Evolutionary conservation across 345 rosid genomes (phyloP).

Genomic region (Pistacia atlantica): DNA sequence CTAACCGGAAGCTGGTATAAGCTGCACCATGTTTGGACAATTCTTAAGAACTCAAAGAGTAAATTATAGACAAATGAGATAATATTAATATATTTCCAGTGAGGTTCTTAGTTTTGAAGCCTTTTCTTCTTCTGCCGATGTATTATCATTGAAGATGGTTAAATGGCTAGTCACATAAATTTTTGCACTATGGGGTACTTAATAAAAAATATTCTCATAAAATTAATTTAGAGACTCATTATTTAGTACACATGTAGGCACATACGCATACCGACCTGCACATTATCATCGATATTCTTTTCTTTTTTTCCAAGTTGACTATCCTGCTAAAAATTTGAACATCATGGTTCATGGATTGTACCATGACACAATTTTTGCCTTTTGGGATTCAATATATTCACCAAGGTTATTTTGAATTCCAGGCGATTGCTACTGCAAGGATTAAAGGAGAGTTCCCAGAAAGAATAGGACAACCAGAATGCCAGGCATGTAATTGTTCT

Average conservation of each 20-base stretch:
- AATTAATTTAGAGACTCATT: no score
- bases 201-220: not conserved
- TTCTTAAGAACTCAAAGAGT: conserved; percentile 19
- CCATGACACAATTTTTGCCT: not conserved
- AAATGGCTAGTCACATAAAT: conserved; percentile 9
- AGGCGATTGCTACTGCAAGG: conserved; percentile 95
- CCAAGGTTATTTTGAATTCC: conserved; percentile 28
- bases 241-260: not conserved
- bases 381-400: conserved; percentile 23
- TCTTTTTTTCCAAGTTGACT: not conserved
- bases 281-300: not conserved
- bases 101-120: conserved; percentile 4
- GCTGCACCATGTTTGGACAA: conserved; percentile 20
- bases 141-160: not conserved
- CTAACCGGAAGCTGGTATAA: conserved; percentile 89
- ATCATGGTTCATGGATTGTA: not conserved
- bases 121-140: not conserved
- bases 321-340: not conserved
- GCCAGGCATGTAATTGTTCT: conserved; percentile 68
- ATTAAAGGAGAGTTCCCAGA: conserved; percentile 98
- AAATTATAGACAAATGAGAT: conserved; percentile 11
- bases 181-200: not conserved
- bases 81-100: conserved; percentile 8
- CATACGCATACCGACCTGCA: not conserved
- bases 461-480: conserved; percentile 92